phyloP scores from a whole-genome alignment of 305 asterid species.

The Rubia balearica region DNA sequence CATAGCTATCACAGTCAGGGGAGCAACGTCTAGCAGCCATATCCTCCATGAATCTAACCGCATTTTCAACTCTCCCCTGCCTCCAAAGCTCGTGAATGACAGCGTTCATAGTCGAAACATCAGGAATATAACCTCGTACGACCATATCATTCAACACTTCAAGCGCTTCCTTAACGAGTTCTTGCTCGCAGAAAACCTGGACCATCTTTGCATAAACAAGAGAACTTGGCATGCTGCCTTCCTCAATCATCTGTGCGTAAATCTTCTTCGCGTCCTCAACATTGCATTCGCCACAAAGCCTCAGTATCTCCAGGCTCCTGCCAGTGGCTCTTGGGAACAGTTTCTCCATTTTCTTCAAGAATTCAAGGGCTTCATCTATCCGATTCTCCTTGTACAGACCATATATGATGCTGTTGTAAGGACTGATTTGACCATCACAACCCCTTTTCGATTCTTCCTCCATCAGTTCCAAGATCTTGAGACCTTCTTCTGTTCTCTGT shows the following conservation, averaged over 20 bases:
- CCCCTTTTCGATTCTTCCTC: constrained; percentile 28
- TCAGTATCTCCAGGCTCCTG: constrained; percentile 36
- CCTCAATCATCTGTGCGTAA: constrained; percentile 43
- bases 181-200: constrained; percentile 35
- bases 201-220: constrained; percentile 47
- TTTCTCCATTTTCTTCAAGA: constrained; percentile 41
- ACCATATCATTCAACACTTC: constrained; percentile 59
- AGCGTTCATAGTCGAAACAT: constrained; percentile 41
- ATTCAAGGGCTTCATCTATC: constrained; percentile 41
- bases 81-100: constrained; percentile 45
- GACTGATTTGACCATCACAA: constrained; percentile 30
- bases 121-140: constrained; percentile 37
- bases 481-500: constrained; percentile 49
- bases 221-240: constrained; percentile 51
- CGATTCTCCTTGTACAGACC: constrained; percentile 54
- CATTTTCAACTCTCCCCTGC: constrained; percentile 43
- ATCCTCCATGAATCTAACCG: constrained; percentile 57
- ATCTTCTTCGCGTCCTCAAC: constrained; percentile 38
- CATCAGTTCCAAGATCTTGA: constrained; percentile 56
- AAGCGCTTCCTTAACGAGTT: constrained; percentile 47
- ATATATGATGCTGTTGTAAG: constrained; percentile 67
- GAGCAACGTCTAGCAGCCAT: constrained; percentile 42
- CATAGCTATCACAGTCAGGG: constrained; percentile 50
- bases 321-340: constrained; percentile 54
- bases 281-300: constrained; percentile 30